Evolutionary conservation across 805 yeast species (phyloP).

Genomic region (Kodamaea neixiangensis): DNA sequence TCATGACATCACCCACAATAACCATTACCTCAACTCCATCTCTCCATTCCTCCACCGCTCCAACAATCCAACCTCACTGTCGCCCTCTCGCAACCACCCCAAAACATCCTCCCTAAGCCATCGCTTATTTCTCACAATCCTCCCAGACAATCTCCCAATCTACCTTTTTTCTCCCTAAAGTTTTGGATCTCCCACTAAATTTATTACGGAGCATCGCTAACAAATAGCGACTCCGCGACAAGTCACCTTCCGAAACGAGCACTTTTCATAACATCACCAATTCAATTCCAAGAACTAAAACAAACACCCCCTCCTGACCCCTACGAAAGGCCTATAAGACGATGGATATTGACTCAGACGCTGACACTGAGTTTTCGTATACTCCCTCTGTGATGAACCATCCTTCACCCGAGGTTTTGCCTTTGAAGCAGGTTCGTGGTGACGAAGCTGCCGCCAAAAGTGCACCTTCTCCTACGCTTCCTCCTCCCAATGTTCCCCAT

Average conservation of each 20-base stretch:
- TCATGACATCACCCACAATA: too few species aligned
- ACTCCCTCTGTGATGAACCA: not conserved
- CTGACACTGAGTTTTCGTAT: slow-evolving; percentile 1
- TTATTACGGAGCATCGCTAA: not conserved
- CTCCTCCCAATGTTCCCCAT: not conserved
- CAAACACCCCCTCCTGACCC: not conserved
- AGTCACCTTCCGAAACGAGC: not conserved
- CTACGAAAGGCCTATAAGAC: not conserved
- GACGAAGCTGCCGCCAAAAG: not conserved
- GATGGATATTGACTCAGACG: slow-evolving; percentile 1
- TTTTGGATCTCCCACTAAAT: not conserved
- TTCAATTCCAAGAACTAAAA: not conserved
- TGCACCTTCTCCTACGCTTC: not conserved
- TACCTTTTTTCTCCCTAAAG: not conserved
- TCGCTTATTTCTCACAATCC: not conserved
- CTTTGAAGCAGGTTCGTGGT: not conserved
- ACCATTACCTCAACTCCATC: not conserved
- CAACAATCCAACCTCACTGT: too few species aligned
- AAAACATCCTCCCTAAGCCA: not conserved
- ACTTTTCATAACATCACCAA: not conserved
- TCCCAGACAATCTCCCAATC: not conserved
- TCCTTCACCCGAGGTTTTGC: not conserved
- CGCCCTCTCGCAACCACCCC: not conserved
- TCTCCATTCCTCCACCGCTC: not conserved
- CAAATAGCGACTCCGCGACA: not conserved